Conservation (phyloP, 169 alveolate species). For the Cryptosporidium ubiquitum region DNA sequence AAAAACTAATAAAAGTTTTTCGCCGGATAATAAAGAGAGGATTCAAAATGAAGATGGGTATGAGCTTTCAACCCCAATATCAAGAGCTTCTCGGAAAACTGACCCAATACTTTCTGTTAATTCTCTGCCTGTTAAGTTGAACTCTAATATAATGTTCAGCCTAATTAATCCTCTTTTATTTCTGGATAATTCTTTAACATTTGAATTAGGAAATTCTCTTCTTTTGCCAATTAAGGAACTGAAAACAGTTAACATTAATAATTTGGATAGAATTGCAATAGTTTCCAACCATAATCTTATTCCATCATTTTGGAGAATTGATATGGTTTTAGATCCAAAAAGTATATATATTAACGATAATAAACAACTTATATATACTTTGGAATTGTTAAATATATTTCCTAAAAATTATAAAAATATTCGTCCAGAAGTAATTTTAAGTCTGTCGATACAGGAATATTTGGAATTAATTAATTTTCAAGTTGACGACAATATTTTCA, state of each 20-base stretch:
- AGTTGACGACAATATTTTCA: neutral
- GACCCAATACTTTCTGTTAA: neutral
- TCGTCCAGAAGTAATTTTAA: neutral
- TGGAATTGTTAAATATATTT: neutral
- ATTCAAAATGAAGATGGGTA: neutral
- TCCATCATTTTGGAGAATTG: constrained; percentile 10
- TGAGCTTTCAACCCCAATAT: constrained; percentile 24
- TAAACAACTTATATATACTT: neutral
- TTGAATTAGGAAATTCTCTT: constrained; percentile 6
- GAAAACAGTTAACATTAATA: neutral
- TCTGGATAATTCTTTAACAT: constrained; percentile 6
- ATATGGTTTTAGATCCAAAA: constrained; percentile 52
- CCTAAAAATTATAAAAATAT: neutral
- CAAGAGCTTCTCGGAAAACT: neutral
- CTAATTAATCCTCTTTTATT: constrained; percentile 6
- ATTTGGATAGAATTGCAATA: constrained; percentile 21
- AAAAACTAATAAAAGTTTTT: neutral
- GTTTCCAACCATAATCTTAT: constrained; percentile 10
- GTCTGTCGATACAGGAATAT: neutral
- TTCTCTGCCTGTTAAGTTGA: neutral
- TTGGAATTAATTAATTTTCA: neutral
- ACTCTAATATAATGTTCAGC: neutral
- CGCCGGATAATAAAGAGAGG: neutral
- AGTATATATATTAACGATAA: neutral
- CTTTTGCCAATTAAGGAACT: neutral